phyloP scores from a whole-genome alignment of 208 protist species.

The Angomonas deanei region DNA sequence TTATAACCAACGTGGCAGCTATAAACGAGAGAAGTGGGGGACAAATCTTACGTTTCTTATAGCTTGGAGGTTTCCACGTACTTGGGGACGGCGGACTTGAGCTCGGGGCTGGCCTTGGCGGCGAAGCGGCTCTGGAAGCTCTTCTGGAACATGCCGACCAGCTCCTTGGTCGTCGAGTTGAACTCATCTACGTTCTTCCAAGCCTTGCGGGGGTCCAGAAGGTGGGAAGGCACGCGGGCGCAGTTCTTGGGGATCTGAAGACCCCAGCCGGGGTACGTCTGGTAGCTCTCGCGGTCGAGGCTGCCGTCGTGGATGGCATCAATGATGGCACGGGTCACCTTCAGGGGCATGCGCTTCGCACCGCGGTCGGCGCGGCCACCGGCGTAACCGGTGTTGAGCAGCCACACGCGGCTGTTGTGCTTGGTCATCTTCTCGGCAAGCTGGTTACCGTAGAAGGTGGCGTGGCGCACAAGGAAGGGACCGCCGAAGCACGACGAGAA shows the following conservation, averaged over 20 bases:
- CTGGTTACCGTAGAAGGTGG: slow-evolving; percentile 94
- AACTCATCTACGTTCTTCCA: slow-evolving; percentile 88
- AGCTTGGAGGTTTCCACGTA: slow-evolving; percentile 40
- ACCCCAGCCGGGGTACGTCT: slow-evolving; percentile 82
- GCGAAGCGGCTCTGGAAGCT: slow-evolving; percentile 91
- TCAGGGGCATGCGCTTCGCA: slow-evolving; percentile 84
- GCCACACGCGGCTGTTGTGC: slow-evolving; percentile 81
- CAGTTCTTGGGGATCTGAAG: slow-evolving; percentile 80
- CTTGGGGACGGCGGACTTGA: slow-evolving; percentile 82
- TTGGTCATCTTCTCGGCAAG: slow-evolving; percentile 91
- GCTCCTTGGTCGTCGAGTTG: slow-evolving; percentile 67
- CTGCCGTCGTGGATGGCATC: slow-evolving; percentile 93
- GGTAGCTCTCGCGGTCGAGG: slow-evolving; percentile 68
- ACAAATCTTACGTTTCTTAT: slow-evolving; percentile 13
- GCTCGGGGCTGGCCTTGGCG: slow-evolving; percentile 60
- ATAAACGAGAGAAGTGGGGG: background rate
- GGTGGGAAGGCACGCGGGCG: slow-evolving; percentile 65
- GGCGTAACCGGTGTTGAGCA: slow-evolving; percentile 95
- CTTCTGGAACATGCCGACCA: slow-evolving; percentile 87
- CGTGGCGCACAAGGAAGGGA: slow-evolving; percentile 95
- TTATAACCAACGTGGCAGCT: too few relatives aligned
- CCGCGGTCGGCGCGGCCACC: slow-evolving; percentile 82
- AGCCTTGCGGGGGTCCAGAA: slow-evolving; percentile 87
- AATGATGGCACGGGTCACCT: slow-evolving; percentile 93
- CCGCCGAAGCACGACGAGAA: slow-evolving; percentile 96